Conservation (phyloP, 345 rosid species). For the Salix exigua region DNA sequence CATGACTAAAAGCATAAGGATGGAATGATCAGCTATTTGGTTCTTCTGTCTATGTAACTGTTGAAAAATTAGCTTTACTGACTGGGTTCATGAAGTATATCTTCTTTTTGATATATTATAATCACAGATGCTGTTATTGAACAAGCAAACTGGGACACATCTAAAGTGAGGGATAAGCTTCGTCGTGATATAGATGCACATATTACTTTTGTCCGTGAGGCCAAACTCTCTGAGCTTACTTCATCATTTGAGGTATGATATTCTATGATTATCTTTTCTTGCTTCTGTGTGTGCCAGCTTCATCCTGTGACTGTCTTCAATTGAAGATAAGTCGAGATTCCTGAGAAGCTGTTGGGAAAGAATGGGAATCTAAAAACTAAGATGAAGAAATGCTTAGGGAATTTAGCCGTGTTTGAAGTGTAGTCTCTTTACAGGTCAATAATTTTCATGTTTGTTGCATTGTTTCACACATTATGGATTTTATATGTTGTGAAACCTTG, state of each 20-base stretch:
- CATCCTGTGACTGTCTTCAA: not conserved
- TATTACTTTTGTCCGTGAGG: slow-evolving; percentile 68
- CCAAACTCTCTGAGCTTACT: slow-evolving; percentile 76
- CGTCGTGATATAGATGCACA: slow-evolving; percentile 84
- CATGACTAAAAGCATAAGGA: not conserved
- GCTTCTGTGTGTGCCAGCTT: not conserved
- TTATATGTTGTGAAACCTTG: slow-evolving; percentile 1
- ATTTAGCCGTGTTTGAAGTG: not conserved
- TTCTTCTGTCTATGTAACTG: not conserved
- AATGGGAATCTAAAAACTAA: not conserved
- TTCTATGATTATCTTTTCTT: not conserved
- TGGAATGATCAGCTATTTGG: not conserved
- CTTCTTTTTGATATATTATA: not conserved
- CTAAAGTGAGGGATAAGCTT: slow-evolving; percentile 73
- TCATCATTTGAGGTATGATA: slow-evolving; percentile 65
- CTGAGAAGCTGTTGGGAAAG: not conserved
- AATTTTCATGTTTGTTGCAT: not conserved
- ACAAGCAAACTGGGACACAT: slow-evolving; percentile 90
- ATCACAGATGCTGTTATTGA: slow-evolving; percentile 73
- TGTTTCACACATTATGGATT: not conserved
- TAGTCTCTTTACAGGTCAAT: not conserved
- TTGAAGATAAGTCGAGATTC: not conserved
- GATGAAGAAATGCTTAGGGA: not conserved
- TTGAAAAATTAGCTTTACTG: not conserved
- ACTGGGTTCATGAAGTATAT: not conserved